These are phyloP conservation scores for Sarocladiaceae sp. DNA, from an alignment of 2,329 filamentous ascomycete genomes.

Conservation along the genomic window DNA sequence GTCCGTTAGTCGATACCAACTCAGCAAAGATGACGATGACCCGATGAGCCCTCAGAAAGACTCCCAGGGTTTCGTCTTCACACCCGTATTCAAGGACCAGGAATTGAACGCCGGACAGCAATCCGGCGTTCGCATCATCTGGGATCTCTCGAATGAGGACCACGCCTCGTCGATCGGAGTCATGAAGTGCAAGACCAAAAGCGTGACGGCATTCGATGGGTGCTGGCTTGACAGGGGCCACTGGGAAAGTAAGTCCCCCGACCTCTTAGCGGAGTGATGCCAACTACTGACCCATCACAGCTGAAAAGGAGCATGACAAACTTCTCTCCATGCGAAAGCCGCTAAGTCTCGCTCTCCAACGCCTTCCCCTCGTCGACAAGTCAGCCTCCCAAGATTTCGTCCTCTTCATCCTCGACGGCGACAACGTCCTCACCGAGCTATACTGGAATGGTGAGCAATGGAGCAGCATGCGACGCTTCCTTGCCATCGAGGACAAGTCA, in stretches of 20 bases:
- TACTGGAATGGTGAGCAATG: constrained; percentile 2
- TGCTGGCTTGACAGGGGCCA: constrained; percentile 7
- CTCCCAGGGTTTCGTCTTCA: background rate
- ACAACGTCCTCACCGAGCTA: constrained; percentile 10
- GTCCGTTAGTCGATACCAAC: constrained; percentile 2
- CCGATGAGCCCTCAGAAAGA: background rate
- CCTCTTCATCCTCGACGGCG: constrained; percentile 9
- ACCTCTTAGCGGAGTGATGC: background rate
- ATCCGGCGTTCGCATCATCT: constrained; percentile 1
- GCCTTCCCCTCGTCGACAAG: background rate
- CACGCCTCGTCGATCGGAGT: background rate
- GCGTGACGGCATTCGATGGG: background rate
- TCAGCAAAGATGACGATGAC: background rate
- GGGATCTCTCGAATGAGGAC: constrained; percentile 2
- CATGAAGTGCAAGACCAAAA: constrained; percentile 6
- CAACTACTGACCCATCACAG: background rate
- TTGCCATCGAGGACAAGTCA: background rate
- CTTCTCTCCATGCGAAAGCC: constrained; percentile 3
- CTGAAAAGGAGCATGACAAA: background rate
- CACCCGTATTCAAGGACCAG: background rate
- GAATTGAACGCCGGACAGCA: background rate
- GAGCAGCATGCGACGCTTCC: background rate
- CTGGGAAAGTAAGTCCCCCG: background rate
- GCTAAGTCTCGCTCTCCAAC: background rate
- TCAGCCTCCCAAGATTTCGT: background rate